Evolutionary conservation across 768 basidiomycete genomes (phyloP).

Genomic region (Hypholoma fasciculare): DNA sequence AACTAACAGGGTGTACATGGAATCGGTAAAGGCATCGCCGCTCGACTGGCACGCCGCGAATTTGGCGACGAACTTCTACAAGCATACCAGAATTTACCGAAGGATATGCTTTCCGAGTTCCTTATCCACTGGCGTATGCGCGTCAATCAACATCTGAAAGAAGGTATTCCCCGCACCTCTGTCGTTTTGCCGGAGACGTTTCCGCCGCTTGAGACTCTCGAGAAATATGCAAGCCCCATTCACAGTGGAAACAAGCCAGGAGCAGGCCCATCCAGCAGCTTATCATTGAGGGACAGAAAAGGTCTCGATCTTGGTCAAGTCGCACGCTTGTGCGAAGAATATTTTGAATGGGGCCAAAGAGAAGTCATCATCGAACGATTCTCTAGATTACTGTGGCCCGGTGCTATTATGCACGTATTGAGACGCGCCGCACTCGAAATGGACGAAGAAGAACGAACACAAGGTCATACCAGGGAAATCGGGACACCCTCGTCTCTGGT

Average conservation of each 20-base stretch:
- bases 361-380: conserved; percentile 66
- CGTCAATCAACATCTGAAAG: conserved; percentile 46
- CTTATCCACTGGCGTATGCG: conserved; percentile 50
- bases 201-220: conserved; percentile 54
- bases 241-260: conserved; percentile 4
- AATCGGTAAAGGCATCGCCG: conserved; percentile 55
- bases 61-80: conserved; percentile 57
- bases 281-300: conserved; percentile 28
- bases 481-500: conserved; percentile 23
- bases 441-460: conserved; percentile 25
- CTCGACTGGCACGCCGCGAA: conserved; percentile 62
- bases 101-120: conserved; percentile 39
- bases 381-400: conserved; percentile 62
- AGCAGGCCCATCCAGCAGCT: conserved; percentile 32
- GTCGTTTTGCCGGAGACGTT: conserved; percentile 51
- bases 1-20: conserved; percentile 33
- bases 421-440: conserved; percentile 47
- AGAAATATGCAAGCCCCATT: conserved; percentile 48
- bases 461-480: conserved; percentile 9
- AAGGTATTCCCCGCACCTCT: conserved; percentile 48
- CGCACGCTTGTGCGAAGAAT: conserved; percentile 63
- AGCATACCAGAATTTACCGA: conserved; percentile 34
- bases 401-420: conserved; percentile 56
- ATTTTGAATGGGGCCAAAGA: conserved; percentile 70
- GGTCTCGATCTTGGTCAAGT: conserved; percentile 52